These are phyloP conservation scores for Penicillium freii DNA, from an alignment of 2,329 filamentous ascomycete genomes.

Conservation along the genomic window DNA sequence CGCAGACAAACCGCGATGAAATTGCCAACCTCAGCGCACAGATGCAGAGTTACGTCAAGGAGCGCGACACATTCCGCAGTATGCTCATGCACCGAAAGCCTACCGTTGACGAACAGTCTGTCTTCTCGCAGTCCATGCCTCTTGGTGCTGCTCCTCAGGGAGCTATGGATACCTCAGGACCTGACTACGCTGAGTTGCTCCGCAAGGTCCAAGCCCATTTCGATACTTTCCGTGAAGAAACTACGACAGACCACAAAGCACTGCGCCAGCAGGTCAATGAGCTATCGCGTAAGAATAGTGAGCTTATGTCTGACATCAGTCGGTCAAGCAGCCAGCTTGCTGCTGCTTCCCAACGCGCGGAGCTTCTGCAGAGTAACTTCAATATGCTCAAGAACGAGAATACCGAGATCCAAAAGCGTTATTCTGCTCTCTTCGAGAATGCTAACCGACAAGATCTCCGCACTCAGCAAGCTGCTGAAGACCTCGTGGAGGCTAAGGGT, in stretches of 20 bases:
- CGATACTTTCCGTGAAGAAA: conserved; percentile 84
- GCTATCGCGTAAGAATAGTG: conserved; percentile 76
- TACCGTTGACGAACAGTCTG: conserved; percentile 58
- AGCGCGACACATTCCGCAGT: conserved; percentile 95
- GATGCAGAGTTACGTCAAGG: conserved; percentile 89
- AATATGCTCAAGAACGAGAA: conserved; percentile 82
- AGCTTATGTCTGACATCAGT: conserved; percentile 77
- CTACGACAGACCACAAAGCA: conserved; percentile 74
- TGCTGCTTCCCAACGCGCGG: conserved; percentile 77
- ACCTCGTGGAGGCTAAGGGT: conserved; percentile 81
- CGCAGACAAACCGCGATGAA: conserved; percentile 80
- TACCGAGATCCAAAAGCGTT: conserved; percentile 78
- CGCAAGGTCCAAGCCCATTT: conserved; percentile 88
- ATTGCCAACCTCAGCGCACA: conserved; percentile 77
- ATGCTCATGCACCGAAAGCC: conserved; percentile 78
- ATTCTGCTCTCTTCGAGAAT: conserved; percentile 71
- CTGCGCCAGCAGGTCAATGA: conserved; percentile 81
- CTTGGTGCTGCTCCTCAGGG: conserved; percentile 51
- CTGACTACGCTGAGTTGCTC: conserved; percentile 73
- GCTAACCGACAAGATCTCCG: conserved; percentile 86
- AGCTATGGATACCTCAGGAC: conserved; percentile 49
- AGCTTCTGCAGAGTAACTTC: conserved; percentile 87
- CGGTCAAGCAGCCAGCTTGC: conserved; percentile 76
- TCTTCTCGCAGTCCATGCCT: conserved; percentile 70
- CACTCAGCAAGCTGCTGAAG: conserved; percentile 88